Conservation (phyloP, 768 basidiomycete genomes). For the Tricholoma flavovirens region DNA sequence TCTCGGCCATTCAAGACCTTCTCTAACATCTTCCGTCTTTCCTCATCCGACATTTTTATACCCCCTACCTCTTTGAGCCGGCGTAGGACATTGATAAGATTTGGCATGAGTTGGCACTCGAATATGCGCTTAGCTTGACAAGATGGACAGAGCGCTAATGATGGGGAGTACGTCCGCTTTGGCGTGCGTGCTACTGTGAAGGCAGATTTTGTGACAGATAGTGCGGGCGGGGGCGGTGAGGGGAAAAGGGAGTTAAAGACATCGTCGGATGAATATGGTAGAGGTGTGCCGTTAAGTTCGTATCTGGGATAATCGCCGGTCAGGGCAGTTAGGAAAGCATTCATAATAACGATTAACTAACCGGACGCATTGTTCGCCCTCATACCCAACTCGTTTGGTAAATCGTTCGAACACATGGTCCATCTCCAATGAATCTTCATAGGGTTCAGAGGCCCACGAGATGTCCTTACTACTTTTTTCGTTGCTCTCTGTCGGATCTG, state of each 20-base stretch:
- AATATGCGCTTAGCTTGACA: conserved; percentile 72
- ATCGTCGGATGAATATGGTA: conserved; percentile 79
- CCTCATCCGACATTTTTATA: conserved; percentile 53
- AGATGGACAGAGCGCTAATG: conserved; percentile 56
- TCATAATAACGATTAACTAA: conserved; percentile 30
- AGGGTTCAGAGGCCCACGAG: conserved; percentile 65
- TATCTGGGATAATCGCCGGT: conserved; percentile 47
- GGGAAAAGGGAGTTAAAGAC: conserved; percentile 76
- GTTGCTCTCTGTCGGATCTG: conserved; percentile 32
- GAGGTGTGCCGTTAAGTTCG: conserved; percentile 77
- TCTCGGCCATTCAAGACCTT: conserved; percentile 43
- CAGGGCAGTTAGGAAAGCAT: background rate
- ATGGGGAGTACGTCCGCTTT: conserved; percentile 50
- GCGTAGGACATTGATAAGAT: conserved; percentile 75
- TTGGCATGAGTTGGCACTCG: conserved; percentile 94
- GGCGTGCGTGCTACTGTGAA: conserved; percentile 48
- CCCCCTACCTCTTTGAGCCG: conserved; percentile 20
- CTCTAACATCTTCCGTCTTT: conserved; percentile 60
- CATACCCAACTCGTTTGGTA: conserved; percentile 59
- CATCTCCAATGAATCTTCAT: conserved; percentile 73
- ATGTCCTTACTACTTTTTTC: conserved; percentile 40
- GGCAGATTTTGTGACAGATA: conserved; percentile 55
- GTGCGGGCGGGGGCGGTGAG: conserved; percentile 33
- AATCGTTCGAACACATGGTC: conserved; percentile 89
- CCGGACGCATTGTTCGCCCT: conserved; percentile 86